Base-by-base conservation (phyloP, 495 filamentous ascomycete genomes). In the Lasiosphaeriaceae sp. region DNA sequence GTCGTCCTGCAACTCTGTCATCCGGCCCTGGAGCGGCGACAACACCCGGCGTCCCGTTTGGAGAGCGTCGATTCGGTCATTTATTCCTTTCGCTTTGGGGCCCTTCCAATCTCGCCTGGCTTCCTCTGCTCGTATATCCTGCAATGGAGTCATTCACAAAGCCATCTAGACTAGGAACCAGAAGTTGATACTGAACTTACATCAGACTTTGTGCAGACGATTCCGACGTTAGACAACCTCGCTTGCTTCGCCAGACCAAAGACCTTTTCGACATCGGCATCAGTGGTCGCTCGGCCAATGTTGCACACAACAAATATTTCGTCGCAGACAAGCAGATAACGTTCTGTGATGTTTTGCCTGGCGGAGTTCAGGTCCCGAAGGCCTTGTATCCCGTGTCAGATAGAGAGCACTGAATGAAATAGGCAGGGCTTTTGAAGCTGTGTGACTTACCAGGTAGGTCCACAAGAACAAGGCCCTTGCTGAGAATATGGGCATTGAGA, bases 201-300 rank as follows among this genome's bases (percentile, higher is more conserved):
- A 12, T 41, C 73, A 2, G 73, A 71, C 37, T 58, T 68, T 16
- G 73, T 76, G 34, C 71, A 76, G 35, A 76, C 62, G 29, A 76
- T 71, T 29, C 69, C 61, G 47, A 74, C 59, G n/a, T 73, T 74
- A 19, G 65, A 63, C 16, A 73, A 37, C 17, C 50, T 59, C 0
- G 69, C 71, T 24, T 64, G 52, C 43, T 58, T 55, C 21, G 71
- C 73, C 1, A 72, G 62, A 4, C 67, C 60, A 39, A 73, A 66
- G 24, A 76, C 66, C n/a, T 41, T 57, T 50, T 46, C 58, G 6
- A 76, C 67, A 1, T 71, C 63, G 8, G 41, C 61, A 47, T 76
- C 68, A 11, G 66, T 69, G 4, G 48, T 61, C 9, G 71, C 71
- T 47, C 73, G 59, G 14, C 65, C 66, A 24, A 67, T 71, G 14